Percentiles rank a stretch among this genome's conserved stretches.
These are phyloP conservation scores for Penicillium canariense DNA, from an alignment of 495 filamentous ascomycete species.

Conservation along the genomic window DNA sequence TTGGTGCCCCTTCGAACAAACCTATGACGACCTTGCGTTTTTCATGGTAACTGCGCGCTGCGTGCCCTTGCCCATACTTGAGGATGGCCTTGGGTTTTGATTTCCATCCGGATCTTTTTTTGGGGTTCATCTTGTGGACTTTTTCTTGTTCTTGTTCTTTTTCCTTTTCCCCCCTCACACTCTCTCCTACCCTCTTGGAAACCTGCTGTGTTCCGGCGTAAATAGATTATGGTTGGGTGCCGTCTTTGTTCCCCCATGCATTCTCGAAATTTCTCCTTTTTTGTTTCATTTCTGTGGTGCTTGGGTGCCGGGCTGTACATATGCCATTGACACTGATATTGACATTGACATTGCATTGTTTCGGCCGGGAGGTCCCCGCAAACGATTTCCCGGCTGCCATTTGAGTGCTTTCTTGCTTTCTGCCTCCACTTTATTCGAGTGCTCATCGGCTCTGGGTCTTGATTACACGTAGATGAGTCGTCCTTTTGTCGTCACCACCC, in stretches of 20 bases:
- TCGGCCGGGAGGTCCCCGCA: not conserved
- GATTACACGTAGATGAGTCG: not conserved
- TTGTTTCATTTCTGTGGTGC: not conserved
- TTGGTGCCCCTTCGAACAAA: conserved; percentile 24
- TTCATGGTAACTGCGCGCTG: conserved; percentile 25
- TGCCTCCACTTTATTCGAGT: not conserved
- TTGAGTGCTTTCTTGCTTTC: not conserved
- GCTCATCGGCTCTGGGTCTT: not conserved
- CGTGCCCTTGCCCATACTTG: conserved; percentile 10
- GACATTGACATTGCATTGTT: not conserved
- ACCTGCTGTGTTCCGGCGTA: conserved; percentile 26
- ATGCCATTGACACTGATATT: not conserved
- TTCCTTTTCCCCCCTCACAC: too few species aligned
- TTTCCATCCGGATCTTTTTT: conserved; percentile 10
- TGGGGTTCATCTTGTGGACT: not conserved
- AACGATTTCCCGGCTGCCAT: not conserved
- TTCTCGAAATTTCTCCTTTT: conserved; percentile 4
- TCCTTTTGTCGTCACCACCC: not conserved
- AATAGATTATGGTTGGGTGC: conserved; percentile 26
- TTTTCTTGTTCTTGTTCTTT: conserved; percentile 10
- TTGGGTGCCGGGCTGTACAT: not conserved
- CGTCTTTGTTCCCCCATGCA: conserved; percentile 4
- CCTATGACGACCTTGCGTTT: conserved; percentile 33
- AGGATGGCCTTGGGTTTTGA: not conserved
- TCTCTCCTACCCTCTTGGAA: too few species aligned